Evolutionary conservation across 805 yeast genomes (phyloP).

Genomic region (Metschnikowia vanudenii): DNA sequence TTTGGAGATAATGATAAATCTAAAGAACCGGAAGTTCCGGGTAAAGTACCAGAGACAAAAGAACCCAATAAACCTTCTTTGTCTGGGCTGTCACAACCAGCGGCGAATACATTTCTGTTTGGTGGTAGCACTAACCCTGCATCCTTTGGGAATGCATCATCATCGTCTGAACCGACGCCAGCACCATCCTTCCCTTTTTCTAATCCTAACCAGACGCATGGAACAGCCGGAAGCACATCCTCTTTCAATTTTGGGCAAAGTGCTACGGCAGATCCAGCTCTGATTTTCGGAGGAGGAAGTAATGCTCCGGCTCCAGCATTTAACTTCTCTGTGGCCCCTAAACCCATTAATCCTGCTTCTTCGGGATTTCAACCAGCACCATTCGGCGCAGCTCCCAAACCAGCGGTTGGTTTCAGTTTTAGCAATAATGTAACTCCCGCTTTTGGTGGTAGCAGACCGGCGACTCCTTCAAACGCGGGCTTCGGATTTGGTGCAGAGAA

Average conservation of each 20-base stretch:
- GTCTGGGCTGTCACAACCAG: background rate
- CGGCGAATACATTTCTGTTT: constrained; percentile 2
- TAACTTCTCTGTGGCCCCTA: constrained; percentile 13
- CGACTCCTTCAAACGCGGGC: constrained; percentile 12
- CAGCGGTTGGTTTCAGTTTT: constrained; percentile 15
- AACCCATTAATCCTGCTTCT: constrained; percentile 3
- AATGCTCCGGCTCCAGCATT: constrained; percentile 18
- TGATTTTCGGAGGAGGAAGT: constrained; percentile 26
- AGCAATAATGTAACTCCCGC: constrained; percentile 10
- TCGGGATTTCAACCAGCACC: constrained; percentile 7
- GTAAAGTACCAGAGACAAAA: background rate
- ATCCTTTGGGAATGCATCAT: constrained; percentile 2
- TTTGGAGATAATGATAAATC: constrained; percentile 14
- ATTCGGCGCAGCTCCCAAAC: constrained; percentile 5
- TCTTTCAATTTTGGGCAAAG: constrained; percentile 20
- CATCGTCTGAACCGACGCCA: constrained; percentile 12
- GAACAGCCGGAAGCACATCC: constrained; percentile 4
- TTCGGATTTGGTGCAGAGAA: constrained; percentile 5
- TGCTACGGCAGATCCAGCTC: constrained; percentile 33
- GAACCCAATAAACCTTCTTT: background rate
- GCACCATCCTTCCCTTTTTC: constrained; percentile 16
- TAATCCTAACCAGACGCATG: constrained; percentile 7
- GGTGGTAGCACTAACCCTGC: constrained; percentile 1
- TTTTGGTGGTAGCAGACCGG: constrained; percentile 12
- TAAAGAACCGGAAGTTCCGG: background rate